These are phyloP conservation scores for Cercospora brassicicola DNA, from an alignment of 2,329 filamentous ascomycete species.

Conservation along the genomic window DNA sequence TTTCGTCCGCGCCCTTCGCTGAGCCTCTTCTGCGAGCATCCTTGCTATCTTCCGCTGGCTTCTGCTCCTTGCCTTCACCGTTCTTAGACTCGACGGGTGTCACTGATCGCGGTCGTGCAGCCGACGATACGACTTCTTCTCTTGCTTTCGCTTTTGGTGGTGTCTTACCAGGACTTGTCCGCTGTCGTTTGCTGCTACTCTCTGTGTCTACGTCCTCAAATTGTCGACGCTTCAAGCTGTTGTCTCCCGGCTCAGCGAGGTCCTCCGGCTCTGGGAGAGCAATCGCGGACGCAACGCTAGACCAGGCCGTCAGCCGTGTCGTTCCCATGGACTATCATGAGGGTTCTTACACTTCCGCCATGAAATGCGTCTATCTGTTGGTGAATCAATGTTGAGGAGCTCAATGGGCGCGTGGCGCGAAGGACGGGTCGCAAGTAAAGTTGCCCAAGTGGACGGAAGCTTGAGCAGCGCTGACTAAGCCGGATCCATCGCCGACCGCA, in stretches of 20 bases:
- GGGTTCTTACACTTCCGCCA: conserved; percentile 6
- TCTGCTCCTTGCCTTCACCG: neutral
- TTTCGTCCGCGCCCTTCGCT: conserved; percentile 61
- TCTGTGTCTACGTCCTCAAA: conserved; percentile 29
- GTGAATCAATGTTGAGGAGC: neutral
- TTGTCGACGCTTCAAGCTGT: conserved; percentile 33
- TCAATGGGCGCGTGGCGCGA: neutral
- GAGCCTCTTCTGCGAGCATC: conserved; percentile 28
- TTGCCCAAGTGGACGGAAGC: neutral
- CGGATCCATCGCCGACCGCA: neutral
- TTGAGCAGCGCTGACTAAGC: neutral
- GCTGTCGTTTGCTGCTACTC: conserved; percentile 30
- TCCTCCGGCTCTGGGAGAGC: conserved; percentile 23
- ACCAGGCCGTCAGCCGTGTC: conserved; percentile 3
- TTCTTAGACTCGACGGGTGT: conserved; percentile 6
- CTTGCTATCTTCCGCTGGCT: conserved; percentile 13
- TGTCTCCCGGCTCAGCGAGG: conserved; percentile 13
- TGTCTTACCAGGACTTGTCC: conserved; percentile 36
- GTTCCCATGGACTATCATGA: neutral
- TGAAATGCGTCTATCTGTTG: neutral
- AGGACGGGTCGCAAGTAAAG: conserved; percentile 1
- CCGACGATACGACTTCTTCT: conserved; percentile 7
- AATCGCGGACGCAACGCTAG: conserved; percentile 20
- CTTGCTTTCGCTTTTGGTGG: conserved; percentile 25
- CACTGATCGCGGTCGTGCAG: conserved; percentile 14